A percentile compares a stretch with the other conserved stretches of the same genome.
Evolutionary conservation across 768 basidiomycete species (phyloP).

Genomic region (Mrakia frigida): DNA sequence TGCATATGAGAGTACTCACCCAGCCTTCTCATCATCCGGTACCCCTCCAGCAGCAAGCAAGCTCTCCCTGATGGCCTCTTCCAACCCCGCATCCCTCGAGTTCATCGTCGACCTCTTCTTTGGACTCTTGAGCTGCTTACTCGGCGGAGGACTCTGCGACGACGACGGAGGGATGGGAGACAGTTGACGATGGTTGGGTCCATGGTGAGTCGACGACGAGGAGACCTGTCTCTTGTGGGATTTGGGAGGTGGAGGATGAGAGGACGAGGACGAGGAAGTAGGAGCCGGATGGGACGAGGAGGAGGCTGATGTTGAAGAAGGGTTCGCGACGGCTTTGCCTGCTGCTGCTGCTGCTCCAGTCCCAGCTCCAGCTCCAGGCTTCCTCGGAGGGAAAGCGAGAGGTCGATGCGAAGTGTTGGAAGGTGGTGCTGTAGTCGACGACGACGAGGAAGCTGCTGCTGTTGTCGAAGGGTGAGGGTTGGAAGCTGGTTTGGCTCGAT

Average conservation of each 20-base stretch:
- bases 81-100: conserved; percentile 82
- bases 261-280: not conserved
- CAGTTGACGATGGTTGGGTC: conserved; percentile 27
- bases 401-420: not conserved
- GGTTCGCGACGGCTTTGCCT: no score
- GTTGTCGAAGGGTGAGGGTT: not conserved
- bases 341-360: not conserved
- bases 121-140: conserved; percentile 27
- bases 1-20: not conserved
- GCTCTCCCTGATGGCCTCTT: conserved; percentile 57
- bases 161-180: conserved; percentile 33
- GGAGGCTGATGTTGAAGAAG: not conserved
- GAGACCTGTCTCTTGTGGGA: conserved; percentile 21
- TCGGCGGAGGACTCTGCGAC: conserved; percentile 28
- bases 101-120: conserved; percentile 97
- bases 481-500: not conserved
- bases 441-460: not conserved
- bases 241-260: not conserved
- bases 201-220: not conserved
- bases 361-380: conserved; percentile 3
- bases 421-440: not conserved
- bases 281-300: not conserved
- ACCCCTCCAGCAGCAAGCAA: conserved; percentile 20
- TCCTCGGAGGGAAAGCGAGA: not conserved
- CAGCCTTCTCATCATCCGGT: conserved; percentile 14